Conservation (phyloP, 1,139 yeast genomes). For the Yamadazyma diospyri region DNA sequence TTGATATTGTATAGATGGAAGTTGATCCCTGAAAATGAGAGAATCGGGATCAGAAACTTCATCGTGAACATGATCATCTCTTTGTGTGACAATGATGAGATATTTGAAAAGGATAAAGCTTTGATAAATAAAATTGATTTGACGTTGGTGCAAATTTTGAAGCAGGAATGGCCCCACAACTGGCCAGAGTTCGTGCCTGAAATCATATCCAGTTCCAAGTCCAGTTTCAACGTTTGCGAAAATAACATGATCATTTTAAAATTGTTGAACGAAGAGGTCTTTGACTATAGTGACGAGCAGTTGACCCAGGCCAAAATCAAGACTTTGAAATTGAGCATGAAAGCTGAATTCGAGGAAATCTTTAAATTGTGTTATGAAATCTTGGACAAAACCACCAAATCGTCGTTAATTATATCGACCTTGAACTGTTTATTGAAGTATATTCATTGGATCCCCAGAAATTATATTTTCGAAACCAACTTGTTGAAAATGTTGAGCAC, state of each 20-base stretch:
- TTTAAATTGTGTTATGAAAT: conserved; percentile 92
- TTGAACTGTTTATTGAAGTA: conserved; percentile 79
- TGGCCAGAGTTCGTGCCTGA: conserved; percentile 99
- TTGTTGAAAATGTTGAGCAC: conserved; percentile 66
- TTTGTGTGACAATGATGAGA: conserved; percentile 81
- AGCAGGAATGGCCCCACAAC: conserved; percentile 98
- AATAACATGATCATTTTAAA: conserved; percentile 92
- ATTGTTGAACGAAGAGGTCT: conserved; percentile 89
- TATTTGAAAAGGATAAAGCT: conserved; percentile 72
- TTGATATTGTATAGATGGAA: conserved; percentile 93
- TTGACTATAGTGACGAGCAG: conserved; percentile 90
- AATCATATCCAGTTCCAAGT: conserved; percentile 76
- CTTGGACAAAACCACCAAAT: conserved; percentile 79
- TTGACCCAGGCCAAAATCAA: conserved; percentile 94
- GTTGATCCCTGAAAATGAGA: conserved; percentile 79
- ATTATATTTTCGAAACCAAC: conserved; percentile 85
- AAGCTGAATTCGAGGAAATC: conserved; percentile 87
- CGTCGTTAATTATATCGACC: conserved; percentile 82
- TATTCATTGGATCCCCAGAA: conserved; percentile 91
- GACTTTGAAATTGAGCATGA: conserved; percentile 77
- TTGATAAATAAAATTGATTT: conserved; percentile 90
- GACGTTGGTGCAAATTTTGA: conserved; percentile 87
- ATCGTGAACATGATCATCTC: conserved; percentile 91
- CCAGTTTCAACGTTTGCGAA: conserved; percentile 91
- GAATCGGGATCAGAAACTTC: conserved; percentile 84